Evolutionary conservation across 179 eudicot species (phyloP), one percentile per base, ranked within the genome.

Genomic region (Actinidia chinensis): DNA sequence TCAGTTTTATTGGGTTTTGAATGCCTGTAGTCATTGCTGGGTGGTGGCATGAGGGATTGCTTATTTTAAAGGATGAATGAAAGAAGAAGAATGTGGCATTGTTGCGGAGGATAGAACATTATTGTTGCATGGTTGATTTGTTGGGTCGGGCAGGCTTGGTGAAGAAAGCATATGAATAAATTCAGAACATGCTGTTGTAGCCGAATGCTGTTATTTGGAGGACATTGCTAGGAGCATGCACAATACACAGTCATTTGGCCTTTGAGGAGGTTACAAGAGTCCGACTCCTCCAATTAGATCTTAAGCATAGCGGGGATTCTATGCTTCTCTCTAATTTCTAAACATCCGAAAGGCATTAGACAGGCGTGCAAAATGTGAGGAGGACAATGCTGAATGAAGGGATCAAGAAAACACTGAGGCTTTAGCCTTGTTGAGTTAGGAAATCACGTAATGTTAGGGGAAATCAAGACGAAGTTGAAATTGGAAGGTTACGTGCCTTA

Each of bases 21-120:
- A 92, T 84, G 98, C 97, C 33, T 93, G 98, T 73, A 93, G 97
- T 78, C 98, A 93, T 76, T 90, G 93, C 81, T 95, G 98, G 4
- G 78, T 90, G 92, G 91, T 93, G 8, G 88, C 87, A 28, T 87
- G 92, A 47, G 98, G 95, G 11, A 89, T 92, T 56, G 75, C 87
- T 33, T 90, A 89, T 76, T 88, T 93, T 28, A 71, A 86, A 76
- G 79, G 75, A 93, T 93, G 97, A 83, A n/a, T n/a, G n/a, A n/a
- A n/a, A n/a, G n/a, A 36, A 28, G 81, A 79, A 0, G 86, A 77
- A 52, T 89, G 82, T 36, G 83, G 87, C 2, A 81, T 90, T 71
- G 88, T 81, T 81, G 55, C 92, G 93, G 4, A 89, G 83, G 77
- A 85, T 92, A 67, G 93, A 93, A 82, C 98, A 93, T 68, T 84